Percentiles rank a stretch among this genome's conserved stretches.
Conservation (phyloP, 208 protist species). For the Naegleria fowleri region DNA sequence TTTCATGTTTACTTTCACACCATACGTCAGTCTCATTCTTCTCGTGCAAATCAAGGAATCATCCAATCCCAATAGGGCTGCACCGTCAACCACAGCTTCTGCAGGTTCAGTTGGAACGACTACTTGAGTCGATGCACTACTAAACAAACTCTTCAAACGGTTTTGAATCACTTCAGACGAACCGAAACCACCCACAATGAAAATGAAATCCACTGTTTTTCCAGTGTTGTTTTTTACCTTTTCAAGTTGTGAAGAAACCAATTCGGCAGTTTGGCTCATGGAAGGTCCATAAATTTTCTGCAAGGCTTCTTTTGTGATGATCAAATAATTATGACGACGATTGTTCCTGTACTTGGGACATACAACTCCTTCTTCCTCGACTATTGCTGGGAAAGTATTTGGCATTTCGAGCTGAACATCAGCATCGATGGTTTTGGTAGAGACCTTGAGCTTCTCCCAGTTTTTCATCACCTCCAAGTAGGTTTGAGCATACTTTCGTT, state of each 20-base stretch:
- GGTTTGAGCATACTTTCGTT: background rate
- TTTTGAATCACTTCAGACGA: background rate
- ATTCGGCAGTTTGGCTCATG: background rate
- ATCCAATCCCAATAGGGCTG: background rate
- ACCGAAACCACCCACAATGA: slow-evolving; percentile 13
- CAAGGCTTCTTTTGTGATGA: background rate
- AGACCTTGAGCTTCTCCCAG: background rate
- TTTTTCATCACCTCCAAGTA: background rate
- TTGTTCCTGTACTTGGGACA: background rate
- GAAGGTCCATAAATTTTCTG: background rate
- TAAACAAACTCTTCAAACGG: background rate
- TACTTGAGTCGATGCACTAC: background rate
- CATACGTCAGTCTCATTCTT: slow-evolving; percentile 18
- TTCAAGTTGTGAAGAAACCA: background rate
- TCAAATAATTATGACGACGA: background rate
- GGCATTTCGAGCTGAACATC: background rate
- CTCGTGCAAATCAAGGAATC: background rate
- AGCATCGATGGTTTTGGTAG: background rate
- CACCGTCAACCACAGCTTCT: background rate
- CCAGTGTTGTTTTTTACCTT: background rate
- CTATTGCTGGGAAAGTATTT: background rate
- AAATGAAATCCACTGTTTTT: background rate
- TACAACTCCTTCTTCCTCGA: background rate
- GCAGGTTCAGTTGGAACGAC: background rate
- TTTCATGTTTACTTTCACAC: background rate